A percentile compares a stretch with the other conserved stretches of the same genome.
phyloP scores from a whole-genome alignment of 768 basidiomycete genomes.

The Pleurotus citrinopileatus region DNA sequence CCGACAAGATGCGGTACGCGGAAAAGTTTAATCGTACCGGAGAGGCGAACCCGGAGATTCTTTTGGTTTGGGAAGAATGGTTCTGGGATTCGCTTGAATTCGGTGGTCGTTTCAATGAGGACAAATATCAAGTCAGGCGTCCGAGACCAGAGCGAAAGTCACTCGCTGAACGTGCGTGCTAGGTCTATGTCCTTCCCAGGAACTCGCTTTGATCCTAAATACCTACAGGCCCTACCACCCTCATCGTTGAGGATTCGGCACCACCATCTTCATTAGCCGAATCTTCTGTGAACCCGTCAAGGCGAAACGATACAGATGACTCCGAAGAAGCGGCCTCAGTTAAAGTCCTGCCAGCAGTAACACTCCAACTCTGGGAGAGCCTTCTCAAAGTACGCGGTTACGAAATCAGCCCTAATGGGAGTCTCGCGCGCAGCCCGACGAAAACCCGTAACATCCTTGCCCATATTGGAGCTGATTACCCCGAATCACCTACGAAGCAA shows the following conservation, averaged over 20 bases:
- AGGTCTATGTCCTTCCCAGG: not conserved
- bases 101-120: slow-evolving; percentile 68
- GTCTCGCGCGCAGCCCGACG: slow-evolving; percentile 60
- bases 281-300: slow-evolving; percentile 14
- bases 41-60: slow-evolving; percentile 59
- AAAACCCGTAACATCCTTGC: slow-evolving; percentile 27
- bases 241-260: slow-evolving; percentile 12
- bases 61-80: slow-evolving; percentile 94
- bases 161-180: slow-evolving; percentile 21
- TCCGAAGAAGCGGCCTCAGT: slow-evolving; percentile 56
- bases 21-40: slow-evolving; percentile 66
- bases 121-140: slow-evolving; percentile 51
- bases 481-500: slow-evolving; percentile 1
- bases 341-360: slow-evolving; percentile 53
- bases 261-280: slow-evolving; percentile 11
- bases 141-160: slow-evolving; percentile 59
- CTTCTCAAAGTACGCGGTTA: slow-evolving; percentile 69
- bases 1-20: slow-evolving; percentile 79
- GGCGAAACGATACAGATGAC: slow-evolving; percentile 23
- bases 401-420: slow-evolving; percentile 49
- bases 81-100: slow-evolving; percentile 89
- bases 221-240: slow-evolving; percentile 4
- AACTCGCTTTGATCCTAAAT: not conserved
- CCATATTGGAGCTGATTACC: slow-evolving; percentile 7
- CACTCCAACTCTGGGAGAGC: slow-evolving; percentile 67